Conservation (phyloP, 495 filamentous ascomycete genomes). For the Podospora australis region DNA sequence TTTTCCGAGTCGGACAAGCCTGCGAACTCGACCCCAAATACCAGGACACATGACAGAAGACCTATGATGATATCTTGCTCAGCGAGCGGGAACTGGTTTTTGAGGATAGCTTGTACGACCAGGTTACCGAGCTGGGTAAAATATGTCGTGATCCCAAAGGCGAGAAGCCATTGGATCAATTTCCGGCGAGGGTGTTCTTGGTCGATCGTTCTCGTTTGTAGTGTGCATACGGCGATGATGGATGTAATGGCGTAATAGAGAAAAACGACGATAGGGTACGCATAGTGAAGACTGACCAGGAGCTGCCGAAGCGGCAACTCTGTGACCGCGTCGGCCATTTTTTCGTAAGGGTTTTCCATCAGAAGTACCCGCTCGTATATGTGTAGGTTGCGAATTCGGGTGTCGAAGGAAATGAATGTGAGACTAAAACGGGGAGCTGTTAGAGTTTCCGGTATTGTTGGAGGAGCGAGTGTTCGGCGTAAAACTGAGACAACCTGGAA, state of each 20-base stretch:
- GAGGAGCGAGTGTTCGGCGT: too few species aligned
- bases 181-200: slow-evolving; percentile 36
- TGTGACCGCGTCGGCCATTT: too few species aligned
- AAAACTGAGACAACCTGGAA: too few species aligned
- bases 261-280: slow-evolving; percentile 49
- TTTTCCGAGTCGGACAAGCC: slow-evolving; percentile 41
- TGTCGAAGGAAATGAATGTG: too few species aligned
- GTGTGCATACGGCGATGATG: slow-evolving; percentile 48
- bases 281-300: slow-evolving; percentile 44
- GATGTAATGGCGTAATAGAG: slow-evolving; percentile 48
- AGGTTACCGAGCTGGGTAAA: slow-evolving; percentile 41
- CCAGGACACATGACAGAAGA: slow-evolving; percentile 48
- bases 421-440: too few species aligned
- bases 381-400: too few species aligned
- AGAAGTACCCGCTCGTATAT: too few species aligned
- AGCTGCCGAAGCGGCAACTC: slow-evolving; percentile 8
- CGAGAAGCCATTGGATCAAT: slow-evolving; percentile 42
- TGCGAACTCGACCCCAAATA: slow-evolving; percentile 49
- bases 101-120: slow-evolving; percentile 31
- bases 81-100: slow-evolving; percentile 31
- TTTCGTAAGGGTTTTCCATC: slow-evolving; percentile 20
- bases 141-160: slow-evolving; percentile 43
- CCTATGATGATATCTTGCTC: slow-evolving; percentile 43
- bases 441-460: too few species aligned
- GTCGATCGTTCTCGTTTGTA: slow-evolving; percentile 40